A percentile compares a stretch with the other conserved stretches of the same genome.
Evolutionary conservation across 2,329 filamentous ascomycete species (phyloP).

Genomic region (Pseudogymnoascus sp.): DNA sequence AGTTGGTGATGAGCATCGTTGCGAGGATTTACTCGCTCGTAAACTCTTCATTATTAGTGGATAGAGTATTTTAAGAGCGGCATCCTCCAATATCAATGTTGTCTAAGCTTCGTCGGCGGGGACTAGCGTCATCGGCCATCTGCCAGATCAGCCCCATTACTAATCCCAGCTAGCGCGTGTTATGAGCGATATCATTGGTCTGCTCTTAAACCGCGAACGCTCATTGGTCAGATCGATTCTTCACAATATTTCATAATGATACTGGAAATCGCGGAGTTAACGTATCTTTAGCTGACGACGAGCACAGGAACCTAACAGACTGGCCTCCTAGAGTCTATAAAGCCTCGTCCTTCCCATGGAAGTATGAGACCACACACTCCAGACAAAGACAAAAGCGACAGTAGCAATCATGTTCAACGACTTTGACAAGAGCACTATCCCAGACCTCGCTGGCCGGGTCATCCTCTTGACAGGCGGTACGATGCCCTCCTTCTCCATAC

Average conservation of each 20-base stretch:
- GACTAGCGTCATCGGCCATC: background rate
- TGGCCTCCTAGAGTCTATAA: background rate
- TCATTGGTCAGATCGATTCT: background rate
- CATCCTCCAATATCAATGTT: background rate
- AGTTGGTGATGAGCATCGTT: background rate
- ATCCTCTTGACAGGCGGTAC: constrained; percentile 38
- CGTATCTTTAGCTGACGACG: background rate
- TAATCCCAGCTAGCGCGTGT: background rate
- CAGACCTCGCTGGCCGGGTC: constrained; percentile 30
- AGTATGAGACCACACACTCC: background rate
- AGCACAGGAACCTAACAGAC: background rate
- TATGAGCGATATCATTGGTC: background rate
- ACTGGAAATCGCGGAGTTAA: background rate
- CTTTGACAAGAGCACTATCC: constrained; percentile 28
- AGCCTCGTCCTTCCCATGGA: background rate
- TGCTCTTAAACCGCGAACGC: background rate
- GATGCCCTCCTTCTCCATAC: background rate
- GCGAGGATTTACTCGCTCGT: background rate
- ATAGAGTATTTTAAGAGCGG: background rate
- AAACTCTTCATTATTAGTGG: background rate
- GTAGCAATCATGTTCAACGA: background rate
- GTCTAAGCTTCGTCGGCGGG: background rate
- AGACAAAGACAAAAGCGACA: background rate
- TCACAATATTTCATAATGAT: background rate
- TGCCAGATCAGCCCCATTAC: background rate